These are phyloP conservation scores for Cladorrhinum samala DNA, from an alignment of 495 filamentous ascomycete species.

Conservation along the genomic window DNA sequence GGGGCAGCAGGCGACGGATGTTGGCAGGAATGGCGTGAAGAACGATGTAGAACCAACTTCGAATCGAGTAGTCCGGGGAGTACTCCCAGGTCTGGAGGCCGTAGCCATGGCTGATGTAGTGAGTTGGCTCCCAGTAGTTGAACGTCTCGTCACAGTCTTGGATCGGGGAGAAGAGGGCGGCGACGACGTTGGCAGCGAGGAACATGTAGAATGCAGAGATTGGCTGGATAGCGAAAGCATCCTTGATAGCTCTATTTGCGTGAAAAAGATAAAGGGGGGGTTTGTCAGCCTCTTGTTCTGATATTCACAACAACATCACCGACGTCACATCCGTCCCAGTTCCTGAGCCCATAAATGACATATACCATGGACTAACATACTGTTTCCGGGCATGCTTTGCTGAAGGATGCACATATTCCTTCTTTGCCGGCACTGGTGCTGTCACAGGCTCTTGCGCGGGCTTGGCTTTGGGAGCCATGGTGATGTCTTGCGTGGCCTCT, in stretches of 20 bases:
- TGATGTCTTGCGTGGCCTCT: not conserved
- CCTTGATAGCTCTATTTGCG: conserved; percentile 41
- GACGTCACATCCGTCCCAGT: not conserved
- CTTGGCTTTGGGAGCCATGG: conserved; percentile 24
- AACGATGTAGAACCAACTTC: conserved; percentile 91
- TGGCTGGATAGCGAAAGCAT: conserved; percentile 60
- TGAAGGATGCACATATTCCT: conserved; percentile 36
- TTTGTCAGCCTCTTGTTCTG: too few species aligned
- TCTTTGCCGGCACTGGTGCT: conserved; percentile 17
- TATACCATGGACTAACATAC: conserved; percentile 20
- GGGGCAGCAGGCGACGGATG: conserved; percentile 55
- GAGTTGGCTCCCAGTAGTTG: conserved; percentile 98
- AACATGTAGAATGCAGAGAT: conserved; percentile 74
- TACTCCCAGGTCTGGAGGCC: conserved; percentile 99
- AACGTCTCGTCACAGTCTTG: conserved; percentile 99
- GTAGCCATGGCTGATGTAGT: conserved; percentile 89
- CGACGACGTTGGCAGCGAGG: conserved; percentile 61
- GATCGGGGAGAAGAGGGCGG: conserved; percentile 83
- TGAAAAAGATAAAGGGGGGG: too few species aligned
- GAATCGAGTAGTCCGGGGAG: conserved; percentile 89
- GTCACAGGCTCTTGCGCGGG: conserved; percentile 10
- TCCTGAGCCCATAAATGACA: too few species aligned
- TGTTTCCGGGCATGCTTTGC: conserved; percentile 43
- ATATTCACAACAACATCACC: not conserved
- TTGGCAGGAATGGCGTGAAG: conserved; percentile 71